Conservation (phyloP, 2,329 filamentous ascomycete genomes). For the Verticillium nonalfalfae region DNA sequence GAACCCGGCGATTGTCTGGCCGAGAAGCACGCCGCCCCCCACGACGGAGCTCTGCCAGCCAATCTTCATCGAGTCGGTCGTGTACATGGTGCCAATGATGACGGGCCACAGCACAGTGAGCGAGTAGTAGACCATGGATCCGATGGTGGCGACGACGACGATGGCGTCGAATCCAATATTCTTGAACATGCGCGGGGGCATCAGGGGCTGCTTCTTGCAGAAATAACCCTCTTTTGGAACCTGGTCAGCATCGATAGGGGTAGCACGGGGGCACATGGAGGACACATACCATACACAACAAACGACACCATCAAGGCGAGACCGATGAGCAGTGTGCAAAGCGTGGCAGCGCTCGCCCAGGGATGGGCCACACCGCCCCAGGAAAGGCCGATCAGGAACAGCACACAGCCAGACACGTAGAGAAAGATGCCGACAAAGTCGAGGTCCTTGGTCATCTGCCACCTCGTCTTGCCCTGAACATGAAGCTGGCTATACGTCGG, state of each 20-base stretch:
- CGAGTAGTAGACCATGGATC: conserved; percentile 37
- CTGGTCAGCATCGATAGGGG: neutral
- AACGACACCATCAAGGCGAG: conserved; percentile 25
- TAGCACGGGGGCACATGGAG: neutral
- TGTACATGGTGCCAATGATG: conserved; percentile 33
- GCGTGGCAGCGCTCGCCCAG: conserved; percentile 32
- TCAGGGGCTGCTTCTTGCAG: conserved; percentile 28
- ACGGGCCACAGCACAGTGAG: conserved; percentile 37
- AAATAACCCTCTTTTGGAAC: conserved; percentile 24
- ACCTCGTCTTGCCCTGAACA: conserved; percentile 24
- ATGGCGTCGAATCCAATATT: conserved; percentile 31
- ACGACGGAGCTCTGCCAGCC: conserved; percentile 34
- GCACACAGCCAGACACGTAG: conserved; percentile 30
- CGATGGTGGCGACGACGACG: conserved; percentile 28
- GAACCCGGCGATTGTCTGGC: conserved; percentile 28
- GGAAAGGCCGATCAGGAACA: conserved; percentile 37
- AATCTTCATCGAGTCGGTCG: conserved; percentile 25
- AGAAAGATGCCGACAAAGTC: conserved; percentile 39
- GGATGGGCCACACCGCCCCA: conserved; percentile 33
- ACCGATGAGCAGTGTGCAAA: conserved; percentile 30
- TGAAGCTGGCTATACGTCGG: conserved; percentile 37
- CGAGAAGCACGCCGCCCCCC: conserved; percentile 32
- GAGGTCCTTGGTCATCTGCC: conserved; percentile 32
- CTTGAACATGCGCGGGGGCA: conserved; percentile 34
- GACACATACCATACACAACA: conserved; percentile 24